Evolutionary conservation across 176 grass and related monocot genomes (phyloP), one percentile per base, ranked within the genome.

Genomic region (Triticum urartu): DNA sequence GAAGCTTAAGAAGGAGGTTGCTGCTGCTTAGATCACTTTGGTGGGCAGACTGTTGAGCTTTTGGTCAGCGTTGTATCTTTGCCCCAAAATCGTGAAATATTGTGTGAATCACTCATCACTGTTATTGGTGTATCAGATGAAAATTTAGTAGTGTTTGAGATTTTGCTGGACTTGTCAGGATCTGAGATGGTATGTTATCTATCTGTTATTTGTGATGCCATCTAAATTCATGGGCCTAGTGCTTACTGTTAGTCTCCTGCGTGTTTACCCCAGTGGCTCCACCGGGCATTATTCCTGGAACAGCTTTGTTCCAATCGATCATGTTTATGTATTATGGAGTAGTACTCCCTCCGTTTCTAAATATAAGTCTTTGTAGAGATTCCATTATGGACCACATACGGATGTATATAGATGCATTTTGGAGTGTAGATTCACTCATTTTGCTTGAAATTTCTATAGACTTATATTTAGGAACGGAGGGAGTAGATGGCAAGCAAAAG

Each of bases 1-100:
- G 12, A 95, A 92, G 78, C 95, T 98, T 4, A 95, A 90, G 40
- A 95, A 92, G 89, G 79, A 87, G 85, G 91, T 69, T 83, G 69
- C 68, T 77, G 80, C 88, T 47, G 83, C 89, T 89, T 93, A 89
- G 82, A 59, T 79, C 47, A 9, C 15, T 12, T 30, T 67, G 7
- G 77, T 62, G 60, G 36, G 17, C 35, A 42, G 26, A 50, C 64
- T 71, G 52, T 63, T 50, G 67, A 78, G 81, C 18, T 84, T 80
- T 87, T 75, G 75, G 33, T 56, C 47, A 54, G 73, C 45, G 50
- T 18, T 77, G 74, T 77, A 56, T 77, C 45, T 17, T 33, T 5
- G 26, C 54, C 47, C 43, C 17, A 18, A 30, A 52, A 20, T 77
- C 26, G 9, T 56, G 47, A 77, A 77, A 56, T 56, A 56, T 77